Evolutionary conservation across 2,329 filamentous ascomycete genomes (phyloP), one percentile per base, ranked within the genome.

Genomic region (Pseudogymnoascus sp.): DNA sequence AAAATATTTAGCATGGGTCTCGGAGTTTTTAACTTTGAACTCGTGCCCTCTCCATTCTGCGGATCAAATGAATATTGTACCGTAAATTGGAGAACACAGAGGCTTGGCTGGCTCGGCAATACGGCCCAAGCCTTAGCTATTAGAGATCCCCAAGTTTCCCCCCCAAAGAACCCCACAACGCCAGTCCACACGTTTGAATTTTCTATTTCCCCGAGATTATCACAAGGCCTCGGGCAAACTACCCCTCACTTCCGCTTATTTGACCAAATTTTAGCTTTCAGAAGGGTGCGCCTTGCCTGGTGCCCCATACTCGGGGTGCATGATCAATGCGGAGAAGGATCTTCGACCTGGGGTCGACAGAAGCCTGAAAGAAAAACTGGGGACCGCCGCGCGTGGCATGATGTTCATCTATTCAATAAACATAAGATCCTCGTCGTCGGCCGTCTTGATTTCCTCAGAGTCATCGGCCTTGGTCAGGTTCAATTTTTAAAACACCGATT

Each of bases 381-480:
- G 12, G n/a, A n/a, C 16, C n/a, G 58, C 23, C 23, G 58, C 30
- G 30, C 25, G 42, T 8, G 12, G 42, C 23, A 52, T 52, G 25
- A 52, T 30, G 25, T 30, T 16, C 23, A 30, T 19, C 45, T 16
- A 52, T 30, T 49, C 42, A 9, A 49, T 49, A 49, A 28, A 30
- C 25, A 52, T 52, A 38, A 65, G 45, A n/a, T 59, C 62, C 38
- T 65, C 58, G 19, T 61, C 33, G 58, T 39, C 33, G 33, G 23
- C 19, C 39, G 61, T 59, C 39, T 52, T 19, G 45, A 19, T 42
- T 30, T 52, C 22, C 16, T 61, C 12, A 33, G 3, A 60, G 22
- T 25, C 38, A 23, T 61, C 35, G 25, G 30, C 16, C 49, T 14
- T 60, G 25, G 14, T 14, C 30, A 35, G 16, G 33, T 22, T 35